Evolutionary conservation across 768 basidiomycete species (phyloP), one percentile per base, ranked within the genome.

Genomic region (Guyanaporus albipodus): DNA sequence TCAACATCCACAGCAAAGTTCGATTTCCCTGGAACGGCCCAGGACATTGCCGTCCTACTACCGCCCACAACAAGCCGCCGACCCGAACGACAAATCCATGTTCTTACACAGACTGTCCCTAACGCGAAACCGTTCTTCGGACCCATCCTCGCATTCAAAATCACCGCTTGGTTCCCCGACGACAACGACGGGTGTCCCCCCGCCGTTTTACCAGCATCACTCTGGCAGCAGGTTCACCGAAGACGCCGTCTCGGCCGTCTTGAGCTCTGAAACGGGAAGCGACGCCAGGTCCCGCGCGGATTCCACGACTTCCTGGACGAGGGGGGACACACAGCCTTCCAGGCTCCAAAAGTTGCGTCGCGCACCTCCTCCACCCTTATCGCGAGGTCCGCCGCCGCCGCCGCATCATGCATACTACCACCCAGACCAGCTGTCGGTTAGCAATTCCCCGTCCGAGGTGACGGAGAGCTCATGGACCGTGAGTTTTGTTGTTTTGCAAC

Each of bases 151-250:
- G 3, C 48, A 61, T 14, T 27, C 48, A 23, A 44, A 41, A 12
- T 50, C 56, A 1, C 37, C 58, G 12, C 50, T 53, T 12, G 42
- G 36, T 21, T 66, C 62, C 3, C 56, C 56, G 0, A 38, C n/a
- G n/a, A n/a, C n/a, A n/a, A n/a, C n/a, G n/a, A n/a, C 53, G 18
- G 19, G 34, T 15, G 48, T 17, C 3, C 5, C 3, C 8, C 54
- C 26, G 18, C 2, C 43, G 3, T 48, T 48, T 9, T 52, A 54
- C 32, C 62, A 52, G 11, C 51, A 54, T 17, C 43, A 54, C 23
- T 54, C 56, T 11, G 65, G 63, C 15, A 66, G 64, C 48, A 58
- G 61, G 19, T 67, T 66, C 41, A 56, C 44, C 19, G 64, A 66
- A 15, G 60, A 55, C 0, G 27, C 50, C 3, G 44, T 56, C 17